These are phyloP conservation scores for Candida labiduridarum DNA, from an alignment of 1,139 yeast species.

Conservation along the genomic window DNA sequence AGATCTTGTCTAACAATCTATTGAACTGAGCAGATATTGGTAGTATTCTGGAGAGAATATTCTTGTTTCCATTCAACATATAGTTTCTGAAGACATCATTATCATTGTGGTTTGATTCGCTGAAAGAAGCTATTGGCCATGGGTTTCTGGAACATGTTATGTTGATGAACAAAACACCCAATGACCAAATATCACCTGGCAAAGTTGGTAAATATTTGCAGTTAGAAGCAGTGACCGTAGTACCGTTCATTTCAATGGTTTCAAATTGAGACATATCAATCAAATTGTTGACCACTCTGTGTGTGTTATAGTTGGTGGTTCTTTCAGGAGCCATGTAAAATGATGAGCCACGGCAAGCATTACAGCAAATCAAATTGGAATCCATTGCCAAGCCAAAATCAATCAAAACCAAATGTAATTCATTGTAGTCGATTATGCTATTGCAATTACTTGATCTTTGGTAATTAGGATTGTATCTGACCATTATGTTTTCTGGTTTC, in stretches of 20 bases:
- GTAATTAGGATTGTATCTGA: slow-evolving; percentile 38
- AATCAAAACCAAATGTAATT: slow-evolving; percentile 63
- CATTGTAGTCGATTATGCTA: slow-evolving; percentile 49
- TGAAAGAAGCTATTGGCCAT: slow-evolving; percentile 79
- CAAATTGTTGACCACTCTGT: slow-evolving; percentile 26
- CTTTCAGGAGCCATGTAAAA: slow-evolving; percentile 96
- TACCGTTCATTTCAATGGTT: slow-evolving; percentile 20
- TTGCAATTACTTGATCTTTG: slow-evolving; percentile 18
- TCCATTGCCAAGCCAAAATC: slow-evolving; percentile 86
- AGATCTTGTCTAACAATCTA: slow-evolving; percentile 53
- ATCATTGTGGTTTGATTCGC: slow-evolving; percentile 50
- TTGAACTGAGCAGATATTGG: slow-evolving; percentile 69
- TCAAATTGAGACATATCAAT: slow-evolving; percentile 35
- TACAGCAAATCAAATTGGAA: slow-evolving; percentile 59
- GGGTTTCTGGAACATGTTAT: slow-evolving; percentile 86
- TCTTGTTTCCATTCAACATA: slow-evolving; percentile 30
- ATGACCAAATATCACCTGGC: slow-evolving; percentile 87
- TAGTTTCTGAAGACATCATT: slow-evolving; percentile 55
- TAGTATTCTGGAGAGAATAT: slow-evolving; percentile 47
- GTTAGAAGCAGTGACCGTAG: slow-evolving; percentile 20
- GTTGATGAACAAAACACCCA: slow-evolving; percentile 80
- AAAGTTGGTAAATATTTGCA: slow-evolving; percentile 58
- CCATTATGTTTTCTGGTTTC: slow-evolving; percentile 86
- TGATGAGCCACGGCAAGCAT: slow-evolving; percentile 82
- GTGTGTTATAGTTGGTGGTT: slow-evolving; percentile 50